Conservation (phyloP, 1,284 basidiomycete genomes). For the Ustilago trichophora region DNA sequence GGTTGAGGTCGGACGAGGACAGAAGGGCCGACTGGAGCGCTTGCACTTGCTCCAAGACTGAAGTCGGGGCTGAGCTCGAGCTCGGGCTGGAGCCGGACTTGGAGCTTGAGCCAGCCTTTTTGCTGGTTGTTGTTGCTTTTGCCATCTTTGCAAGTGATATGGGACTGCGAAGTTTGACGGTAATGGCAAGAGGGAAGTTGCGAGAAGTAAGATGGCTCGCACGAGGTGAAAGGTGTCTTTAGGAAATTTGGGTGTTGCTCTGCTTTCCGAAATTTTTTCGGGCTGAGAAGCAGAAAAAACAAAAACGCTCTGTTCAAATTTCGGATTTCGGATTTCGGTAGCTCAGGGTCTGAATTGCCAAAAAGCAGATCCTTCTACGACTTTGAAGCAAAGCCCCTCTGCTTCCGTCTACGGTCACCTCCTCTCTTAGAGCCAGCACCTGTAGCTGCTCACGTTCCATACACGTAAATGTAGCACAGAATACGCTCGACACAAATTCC, state of each 20-base stretch:
- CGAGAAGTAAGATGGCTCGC: no score
- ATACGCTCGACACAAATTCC: no score
- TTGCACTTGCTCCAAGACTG: conserved; percentile 27
- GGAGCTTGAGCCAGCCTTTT: neutral
- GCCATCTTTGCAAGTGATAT: conserved; percentile 2
- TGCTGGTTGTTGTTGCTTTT: conserved; percentile 2
- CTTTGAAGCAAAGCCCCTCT: no score
- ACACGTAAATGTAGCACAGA: no score
- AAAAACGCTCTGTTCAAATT: conserved; percentile 5
- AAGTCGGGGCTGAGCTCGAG: conserved; percentile 3
- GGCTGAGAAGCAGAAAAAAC: conserved; percentile 5
- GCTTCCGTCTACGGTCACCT: no score
- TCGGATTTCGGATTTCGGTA: conserved; percentile 11
- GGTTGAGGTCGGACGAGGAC: conserved; percentile 57
- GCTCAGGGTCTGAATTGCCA: no score
- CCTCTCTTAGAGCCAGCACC: no score
- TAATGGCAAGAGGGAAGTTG: no score
- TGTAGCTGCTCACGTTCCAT: no score
- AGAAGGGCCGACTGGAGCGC: conserved; percentile 45
- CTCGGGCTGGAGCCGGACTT: conserved; percentile 6
- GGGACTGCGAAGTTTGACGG: neutral
- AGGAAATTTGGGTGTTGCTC: neutral
- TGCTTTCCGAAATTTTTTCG: conserved; percentile 26
- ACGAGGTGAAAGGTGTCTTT: neutral
- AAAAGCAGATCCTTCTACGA: no score